These are phyloP conservation scores for Hirsutella minnesotensis DNA, from an alignment of 2,329 filamentous ascomycete species.

Conservation along the genomic window DNA sequence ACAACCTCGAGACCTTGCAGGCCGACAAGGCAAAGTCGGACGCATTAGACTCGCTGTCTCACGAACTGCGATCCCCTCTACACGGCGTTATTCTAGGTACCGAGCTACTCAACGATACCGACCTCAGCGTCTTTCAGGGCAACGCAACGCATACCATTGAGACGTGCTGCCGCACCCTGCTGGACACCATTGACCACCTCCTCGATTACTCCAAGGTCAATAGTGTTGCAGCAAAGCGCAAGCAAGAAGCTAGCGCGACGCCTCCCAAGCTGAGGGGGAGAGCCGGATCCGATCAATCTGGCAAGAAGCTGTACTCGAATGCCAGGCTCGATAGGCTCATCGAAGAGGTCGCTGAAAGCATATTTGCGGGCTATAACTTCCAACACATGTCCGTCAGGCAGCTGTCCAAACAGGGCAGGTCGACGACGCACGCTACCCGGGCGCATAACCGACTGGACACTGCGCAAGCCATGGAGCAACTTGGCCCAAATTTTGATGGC, in stretches of 20 bases:
- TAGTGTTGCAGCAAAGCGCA: slow-evolving; percentile 13
- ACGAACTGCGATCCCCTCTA: slow-evolving; percentile 48
- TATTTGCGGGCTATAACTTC: slow-evolving; percentile 32
- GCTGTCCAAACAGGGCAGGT: slow-evolving; percentile 5
- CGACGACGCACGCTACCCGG: slow-evolving; percentile 4
- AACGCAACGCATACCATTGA: slow-evolving; percentile 38
- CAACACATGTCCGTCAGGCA: slow-evolving; percentile 13
- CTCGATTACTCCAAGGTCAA: slow-evolving; percentile 45
- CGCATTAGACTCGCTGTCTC: slow-evolving; percentile 47
- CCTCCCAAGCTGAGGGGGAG: not conserved
- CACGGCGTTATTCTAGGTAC: slow-evolving; percentile 46
- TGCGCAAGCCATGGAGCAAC: slow-evolving; percentile 30
- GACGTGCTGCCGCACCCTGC: slow-evolving; percentile 35
- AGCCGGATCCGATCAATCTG: slow-evolving; percentile 5
- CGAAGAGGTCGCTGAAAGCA: slow-evolving; percentile 35
- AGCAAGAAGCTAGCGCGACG: not conserved
- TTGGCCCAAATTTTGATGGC: slow-evolving; percentile 1
- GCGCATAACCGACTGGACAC: slow-evolving; percentile 14
- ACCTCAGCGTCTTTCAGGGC: slow-evolving; percentile 31
- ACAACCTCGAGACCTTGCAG: slow-evolving; percentile 25
- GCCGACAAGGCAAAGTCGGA: slow-evolving; percentile 41
- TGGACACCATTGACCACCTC: slow-evolving; percentile 42
- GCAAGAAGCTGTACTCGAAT: slow-evolving; percentile 9
- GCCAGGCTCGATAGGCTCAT: slow-evolving; percentile 26
- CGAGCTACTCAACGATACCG: slow-evolving; percentile 41